Evolutionary conservation across 225 moss, liverwort and hornwort genomes (phyloP).

Genomic region (Bryum argenteum): DNA sequence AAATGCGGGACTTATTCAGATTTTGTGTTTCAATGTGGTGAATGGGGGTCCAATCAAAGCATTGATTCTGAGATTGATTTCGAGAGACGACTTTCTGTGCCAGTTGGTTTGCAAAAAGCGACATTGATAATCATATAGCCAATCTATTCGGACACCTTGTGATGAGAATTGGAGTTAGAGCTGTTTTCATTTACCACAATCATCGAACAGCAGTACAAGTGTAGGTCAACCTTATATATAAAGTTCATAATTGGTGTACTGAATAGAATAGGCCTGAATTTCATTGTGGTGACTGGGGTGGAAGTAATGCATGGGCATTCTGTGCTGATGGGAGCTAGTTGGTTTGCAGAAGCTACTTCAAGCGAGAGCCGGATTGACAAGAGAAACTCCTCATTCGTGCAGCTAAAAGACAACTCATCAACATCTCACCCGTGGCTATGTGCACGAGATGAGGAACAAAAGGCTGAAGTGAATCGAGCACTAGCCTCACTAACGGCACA

Average conservation of each 20-base stretch:
- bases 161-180: no score
- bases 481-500: slow-evolving; percentile 67
- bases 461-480: slow-evolving; percentile 60
- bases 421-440: slow-evolving; percentile 53
- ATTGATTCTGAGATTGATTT: no score
- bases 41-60: no score
- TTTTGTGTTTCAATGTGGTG: no score
- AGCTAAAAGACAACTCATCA: slow-evolving; percentile 41
- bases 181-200: neutral
- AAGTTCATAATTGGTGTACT: neutral
- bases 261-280: neutral
- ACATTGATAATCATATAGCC: no score
- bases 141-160: no score
- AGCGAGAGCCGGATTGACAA: slow-evolving; percentile 32
- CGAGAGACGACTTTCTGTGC: no score
- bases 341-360: slow-evolving; percentile 40
- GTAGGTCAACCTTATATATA: neutral
- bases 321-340: neutral
- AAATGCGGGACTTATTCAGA: no score
- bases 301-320: neutral
- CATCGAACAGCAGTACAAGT: neutral
- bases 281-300: neutral
- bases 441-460: slow-evolving; percentile 70
- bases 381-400: slow-evolving; percentile 39
- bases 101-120: no score